Conservation (phyloP, 495 filamentous ascomycete species). For the Filosporella fistucella region DNA sequence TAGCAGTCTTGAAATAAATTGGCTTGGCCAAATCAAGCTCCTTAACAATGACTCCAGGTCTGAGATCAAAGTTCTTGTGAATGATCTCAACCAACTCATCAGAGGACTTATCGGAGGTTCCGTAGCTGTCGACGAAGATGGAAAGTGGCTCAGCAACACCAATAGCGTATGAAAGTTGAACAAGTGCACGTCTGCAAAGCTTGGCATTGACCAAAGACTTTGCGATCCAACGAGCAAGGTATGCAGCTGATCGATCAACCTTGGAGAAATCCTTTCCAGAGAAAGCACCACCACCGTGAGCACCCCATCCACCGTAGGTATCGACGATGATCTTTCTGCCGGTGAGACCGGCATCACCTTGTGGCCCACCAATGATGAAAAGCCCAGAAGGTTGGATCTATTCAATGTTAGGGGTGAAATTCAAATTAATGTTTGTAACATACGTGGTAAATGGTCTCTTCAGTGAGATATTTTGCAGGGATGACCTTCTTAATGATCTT, state of each 20-base stretch:
- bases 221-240: slow-evolving; percentile 96
- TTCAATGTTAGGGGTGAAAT: background rate
- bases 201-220: slow-evolving; percentile 91
- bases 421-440: too few species aligned
- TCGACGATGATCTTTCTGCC: slow-evolving; percentile 99
- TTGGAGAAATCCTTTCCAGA: slow-evolving; percentile 99
- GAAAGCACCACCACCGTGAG: slow-evolving; percentile 99
- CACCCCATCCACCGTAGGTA: slow-evolving; percentile 99
- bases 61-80: slow-evolving; percentile 90
- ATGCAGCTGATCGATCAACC: slow-evolving; percentile 97
- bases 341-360: slow-evolving; percentile 97
- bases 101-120: slow-evolving; percentile 67
- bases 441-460: slow-evolving; percentile 90
- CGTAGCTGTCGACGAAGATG: slow-evolving; percentile 83
- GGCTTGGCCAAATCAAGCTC: slow-evolving; percentile 92
- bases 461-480: slow-evolving; percentile 86
- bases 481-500: slow-evolving; percentile 96
- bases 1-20: slow-evolving; percentile 97
- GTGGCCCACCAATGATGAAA: slow-evolving; percentile 98
- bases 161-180: slow-evolving; percentile 98
- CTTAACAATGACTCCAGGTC: slow-evolving; percentile 97
- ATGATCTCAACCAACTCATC: slow-evolving; percentile 91
- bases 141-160: slow-evolving; percentile 96
- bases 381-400: slow-evolving; percentile 95
- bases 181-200: slow-evolving; percentile 84